phyloP scores from a whole-genome alignment of 495 filamentous ascomycete species.

The Acidiella bohemica region DNA sequence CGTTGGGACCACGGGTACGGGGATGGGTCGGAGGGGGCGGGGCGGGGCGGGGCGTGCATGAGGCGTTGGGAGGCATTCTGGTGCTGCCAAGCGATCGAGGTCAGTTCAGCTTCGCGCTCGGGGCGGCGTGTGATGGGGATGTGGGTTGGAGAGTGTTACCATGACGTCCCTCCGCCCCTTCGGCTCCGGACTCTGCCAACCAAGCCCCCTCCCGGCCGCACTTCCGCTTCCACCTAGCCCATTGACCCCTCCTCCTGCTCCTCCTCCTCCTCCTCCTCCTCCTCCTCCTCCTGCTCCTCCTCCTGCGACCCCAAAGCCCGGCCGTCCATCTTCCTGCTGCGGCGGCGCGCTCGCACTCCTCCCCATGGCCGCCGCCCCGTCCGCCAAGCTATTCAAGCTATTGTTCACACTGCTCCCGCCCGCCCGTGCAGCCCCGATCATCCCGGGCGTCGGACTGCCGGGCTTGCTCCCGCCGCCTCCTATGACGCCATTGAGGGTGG shows the following conservation, averaged over 20 bases:
- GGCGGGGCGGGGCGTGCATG: background rate
- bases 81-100: too few relatives aligned
- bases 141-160: too few relatives aligned
- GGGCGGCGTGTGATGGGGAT: too few relatives aligned
- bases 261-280: background rate
- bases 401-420: conserved; percentile 55
- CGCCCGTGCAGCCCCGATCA: too few relatives aligned
- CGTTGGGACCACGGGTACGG: conserved; percentile 96
- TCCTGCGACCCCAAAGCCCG: background rate
- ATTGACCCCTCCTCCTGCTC: conserved; percentile 1
- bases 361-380: conserved; percentile 7
- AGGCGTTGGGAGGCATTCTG: too few relatives aligned
- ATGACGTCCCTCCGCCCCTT: conserved; percentile 26
- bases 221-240: background rate
- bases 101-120: too few relatives aligned
- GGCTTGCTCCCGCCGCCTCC: conserved; percentile 21
- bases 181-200: conserved; percentile 39
- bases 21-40: conserved; percentile 37
- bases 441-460: conserved; percentile 42
- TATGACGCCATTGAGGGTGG: conserved; percentile 24
- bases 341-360: conserved; percentile 7
- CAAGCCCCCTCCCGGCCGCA: conserved; percentile 4
- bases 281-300: conserved; percentile 2
- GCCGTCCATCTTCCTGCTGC: background rate
- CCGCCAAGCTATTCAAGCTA: conserved; percentile 44